Conservation (phyloP, 2,329 filamentous ascomycete species). For the Cryphonectria japonica region DNA sequence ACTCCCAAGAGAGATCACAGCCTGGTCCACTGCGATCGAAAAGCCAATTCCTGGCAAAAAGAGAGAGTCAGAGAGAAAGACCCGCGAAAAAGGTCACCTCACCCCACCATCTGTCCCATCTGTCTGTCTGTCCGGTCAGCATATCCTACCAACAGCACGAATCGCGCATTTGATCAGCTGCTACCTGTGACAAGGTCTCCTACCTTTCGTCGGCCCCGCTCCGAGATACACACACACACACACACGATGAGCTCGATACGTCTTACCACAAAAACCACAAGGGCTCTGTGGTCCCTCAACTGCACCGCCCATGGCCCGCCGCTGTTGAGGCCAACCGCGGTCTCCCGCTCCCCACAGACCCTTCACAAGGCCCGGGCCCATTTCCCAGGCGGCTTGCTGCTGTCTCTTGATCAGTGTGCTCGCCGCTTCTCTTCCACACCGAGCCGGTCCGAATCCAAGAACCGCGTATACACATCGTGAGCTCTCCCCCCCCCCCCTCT, state of each 20-base stretch:
- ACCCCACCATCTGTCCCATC: background rate
- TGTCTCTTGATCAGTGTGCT: background rate
- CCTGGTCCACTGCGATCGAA: too few species aligned
- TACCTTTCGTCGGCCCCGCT: background rate
- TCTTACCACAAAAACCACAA: background rate
- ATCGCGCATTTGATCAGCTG: background rate
- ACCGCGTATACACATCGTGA: slow-evolving; percentile 41
- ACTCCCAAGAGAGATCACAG: background rate
- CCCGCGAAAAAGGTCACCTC: background rate
- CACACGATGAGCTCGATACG: slow-evolving; percentile 7
- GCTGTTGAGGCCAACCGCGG: slow-evolving; percentile 2
- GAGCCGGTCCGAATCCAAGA: slow-evolving; percentile 12
- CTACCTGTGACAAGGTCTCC: background rate
- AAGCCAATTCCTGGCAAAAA: too few species aligned
- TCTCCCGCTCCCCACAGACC: background rate
- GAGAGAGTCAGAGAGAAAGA: too few species aligned
- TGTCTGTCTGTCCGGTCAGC: too few species aligned
- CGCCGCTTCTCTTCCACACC: slow-evolving; percentile 23
- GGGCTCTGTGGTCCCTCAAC: slow-evolving; percentile 1
- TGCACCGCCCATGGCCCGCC: background rate
- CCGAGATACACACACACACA: too few species aligned
- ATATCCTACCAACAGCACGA: background rate
- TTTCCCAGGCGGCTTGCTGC: background rate
- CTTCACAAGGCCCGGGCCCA: background rate
- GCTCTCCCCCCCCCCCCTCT: slow-evolving; percentile 26